phyloP scores from a whole-genome alignment of 306 rosid species.

The Casuarina glauca region DNA sequence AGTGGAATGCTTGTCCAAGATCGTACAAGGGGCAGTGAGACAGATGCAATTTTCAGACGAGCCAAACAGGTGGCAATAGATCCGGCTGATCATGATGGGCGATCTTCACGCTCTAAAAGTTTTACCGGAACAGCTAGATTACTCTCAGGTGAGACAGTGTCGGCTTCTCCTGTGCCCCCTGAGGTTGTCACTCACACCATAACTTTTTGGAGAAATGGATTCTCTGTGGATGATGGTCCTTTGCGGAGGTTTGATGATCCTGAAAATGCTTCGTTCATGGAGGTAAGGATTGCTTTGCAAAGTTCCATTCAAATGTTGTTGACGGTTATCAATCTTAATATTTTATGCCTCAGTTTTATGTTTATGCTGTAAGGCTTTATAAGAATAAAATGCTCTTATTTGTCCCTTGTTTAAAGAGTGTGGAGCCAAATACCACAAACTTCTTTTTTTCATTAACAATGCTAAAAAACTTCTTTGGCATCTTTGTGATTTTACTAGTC shows the following conservation, averaged over 20 bases:
- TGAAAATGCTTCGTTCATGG: constrained; percentile 70
- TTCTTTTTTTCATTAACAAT: neutral
- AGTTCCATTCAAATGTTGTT: constrained; percentile 7
- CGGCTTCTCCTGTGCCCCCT: constrained; percentile 61
- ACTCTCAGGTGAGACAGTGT: constrained; percentile 75
- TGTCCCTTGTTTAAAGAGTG: neutral
- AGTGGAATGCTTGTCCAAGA: constrained; percentile 97
- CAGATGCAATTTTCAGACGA: constrained; percentile 68
- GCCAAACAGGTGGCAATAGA: constrained; percentile 53
- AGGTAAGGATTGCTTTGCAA: constrained; percentile 47
- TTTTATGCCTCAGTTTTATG: neutral
- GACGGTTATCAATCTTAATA: neutral
- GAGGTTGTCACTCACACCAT: constrained; percentile 49
- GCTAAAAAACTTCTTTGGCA: neutral
- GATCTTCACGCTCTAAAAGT: constrained; percentile 57
- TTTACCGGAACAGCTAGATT: constrained; percentile 82
- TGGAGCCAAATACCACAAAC: neutral
- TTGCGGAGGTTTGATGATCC: constrained; percentile 75
- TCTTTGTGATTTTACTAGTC: too few relatives aligned
- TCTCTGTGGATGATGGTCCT: constrained; percentile 77
- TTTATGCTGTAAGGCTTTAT: neutral
- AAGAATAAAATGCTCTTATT: neutral
- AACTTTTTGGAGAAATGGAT: constrained; percentile 92
- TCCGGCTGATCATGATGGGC: constrained; percentile 41
- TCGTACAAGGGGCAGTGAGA: constrained; percentile 57